Evolutionary conservation across 2,329 filamentous ascomycete species (phyloP).

Genomic region (Colletotrichum nymphaeae): DNA sequence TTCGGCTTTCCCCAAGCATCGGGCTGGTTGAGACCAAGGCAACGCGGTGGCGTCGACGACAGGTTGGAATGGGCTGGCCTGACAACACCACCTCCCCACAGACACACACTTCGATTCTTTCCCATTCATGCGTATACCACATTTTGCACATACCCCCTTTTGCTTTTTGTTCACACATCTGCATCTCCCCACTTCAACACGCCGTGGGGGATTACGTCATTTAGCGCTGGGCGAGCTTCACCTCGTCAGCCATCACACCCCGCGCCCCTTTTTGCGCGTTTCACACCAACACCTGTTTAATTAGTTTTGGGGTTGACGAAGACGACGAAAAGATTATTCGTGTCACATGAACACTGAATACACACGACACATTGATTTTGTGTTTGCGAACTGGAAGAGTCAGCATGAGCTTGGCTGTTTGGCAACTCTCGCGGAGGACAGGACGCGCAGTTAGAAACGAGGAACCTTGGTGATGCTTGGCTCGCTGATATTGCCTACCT

Average conservation of each 20-base stretch:
- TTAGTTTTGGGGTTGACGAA: constrained; percentile 7
- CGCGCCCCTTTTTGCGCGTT: constrained; percentile 15
- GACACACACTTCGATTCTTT: constrained; percentile 25
- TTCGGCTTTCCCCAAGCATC: background rate
- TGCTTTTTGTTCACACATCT: constrained; percentile 14
- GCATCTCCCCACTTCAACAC: constrained; percentile 36
- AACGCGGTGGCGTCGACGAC: constrained; percentile 6
- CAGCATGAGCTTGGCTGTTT: background rate
- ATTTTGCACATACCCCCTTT: constrained; percentile 35
- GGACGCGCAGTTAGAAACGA: background rate
- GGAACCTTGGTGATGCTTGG: constrained; percentile 20
- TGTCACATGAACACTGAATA: background rate
- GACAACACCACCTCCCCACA: constrained; percentile 13
- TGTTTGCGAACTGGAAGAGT: constrained; percentile 17
- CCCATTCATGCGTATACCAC: constrained; percentile 34
- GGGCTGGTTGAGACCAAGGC: background rate
- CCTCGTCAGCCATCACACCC: constrained; percentile 17
- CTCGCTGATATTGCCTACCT: constrained; percentile 29
- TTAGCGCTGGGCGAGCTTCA: constrained; percentile 27
- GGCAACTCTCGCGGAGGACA: constrained; percentile 24
- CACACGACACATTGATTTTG: constrained; percentile 1
- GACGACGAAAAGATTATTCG: background rate
- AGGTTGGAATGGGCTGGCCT: constrained; percentile 35
- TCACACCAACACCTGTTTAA: constrained; percentile 30
- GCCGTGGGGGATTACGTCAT: constrained; percentile 27